Evolutionary conservation across 2,329 filamentous ascomycete genomes (phyloP).

Genomic region (Colletotrichum sp.): DNA sequence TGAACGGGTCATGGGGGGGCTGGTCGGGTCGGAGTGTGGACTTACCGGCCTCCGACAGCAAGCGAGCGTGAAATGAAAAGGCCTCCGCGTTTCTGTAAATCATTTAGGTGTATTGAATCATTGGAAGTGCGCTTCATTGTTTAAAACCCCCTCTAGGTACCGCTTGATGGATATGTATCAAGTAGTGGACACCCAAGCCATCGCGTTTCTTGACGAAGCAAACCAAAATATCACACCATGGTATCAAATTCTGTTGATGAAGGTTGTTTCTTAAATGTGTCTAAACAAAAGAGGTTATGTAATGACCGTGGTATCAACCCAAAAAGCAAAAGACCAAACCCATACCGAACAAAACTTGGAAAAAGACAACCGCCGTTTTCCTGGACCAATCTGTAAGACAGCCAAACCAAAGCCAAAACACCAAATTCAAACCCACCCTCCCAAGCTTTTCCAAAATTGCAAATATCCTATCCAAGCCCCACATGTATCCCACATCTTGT

Average conservation of each 20-base stretch:
- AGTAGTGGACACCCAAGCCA: rapidly evolving
- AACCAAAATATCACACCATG: too few relatives aligned
- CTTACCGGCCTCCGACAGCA: background rate
- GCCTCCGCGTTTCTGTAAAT: too few relatives aligned
- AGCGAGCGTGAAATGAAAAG: too few relatives aligned
- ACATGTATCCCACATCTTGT: background rate
- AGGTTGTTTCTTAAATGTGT: background rate
- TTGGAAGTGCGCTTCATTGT: rapidly evolving
- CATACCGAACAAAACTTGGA: background rate
- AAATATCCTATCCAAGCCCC: background rate
- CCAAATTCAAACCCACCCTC: background rate
- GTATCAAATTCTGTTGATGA: too few relatives aligned
- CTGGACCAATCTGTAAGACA: background rate
- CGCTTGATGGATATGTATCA: rapidly evolving
- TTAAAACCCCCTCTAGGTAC: rapidly evolving
- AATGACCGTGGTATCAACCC: background rate
- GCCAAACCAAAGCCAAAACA: background rate
- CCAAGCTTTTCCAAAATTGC: background rate
- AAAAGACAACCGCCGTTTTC: background rate
- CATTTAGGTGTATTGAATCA: too few relatives aligned
- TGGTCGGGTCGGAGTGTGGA: background rate
- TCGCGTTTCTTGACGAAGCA: background rate
- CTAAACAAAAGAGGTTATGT: background rate
- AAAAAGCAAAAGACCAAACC: background rate
- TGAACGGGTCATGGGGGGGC: background rate